Conservation (phyloP, 352 stramenopile genomes). For the Globisporangium rhizosaccharum region DNA sequence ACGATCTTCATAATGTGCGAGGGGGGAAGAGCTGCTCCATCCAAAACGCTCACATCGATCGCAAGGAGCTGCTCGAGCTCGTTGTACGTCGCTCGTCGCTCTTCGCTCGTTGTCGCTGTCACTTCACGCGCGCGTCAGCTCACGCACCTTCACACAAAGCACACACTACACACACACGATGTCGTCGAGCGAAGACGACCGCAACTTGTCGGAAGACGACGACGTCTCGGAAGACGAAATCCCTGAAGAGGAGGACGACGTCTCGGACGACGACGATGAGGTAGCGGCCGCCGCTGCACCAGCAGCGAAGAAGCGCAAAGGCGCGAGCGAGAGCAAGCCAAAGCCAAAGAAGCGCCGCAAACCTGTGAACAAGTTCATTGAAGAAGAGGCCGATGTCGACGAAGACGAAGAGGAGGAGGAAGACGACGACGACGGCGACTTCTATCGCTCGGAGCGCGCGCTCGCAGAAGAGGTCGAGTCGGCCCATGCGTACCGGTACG, state of each 20-base stretch:
- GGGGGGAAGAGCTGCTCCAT: too few relatives aligned
- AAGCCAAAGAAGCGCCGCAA: slow-evolving; percentile 85
- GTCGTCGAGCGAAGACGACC: slow-evolving; percentile 86
- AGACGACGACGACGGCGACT: slow-evolving; percentile 72
- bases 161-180: slow-evolving; percentile 26
- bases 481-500: slow-evolving; percentile 61
- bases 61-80: too few relatives aligned
- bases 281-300: slow-evolving; percentile 9
- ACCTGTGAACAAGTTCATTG: slow-evolving; percentile 87
- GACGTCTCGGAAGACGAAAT: slow-evolving; percentile 17
- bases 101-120: too few relatives aligned
- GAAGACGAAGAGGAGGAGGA: slow-evolving; percentile 86
- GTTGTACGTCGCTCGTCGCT: too few relatives aligned
- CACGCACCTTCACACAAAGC: not conserved
- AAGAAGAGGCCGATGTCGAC: slow-evolving; percentile 84
- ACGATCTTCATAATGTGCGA: too few relatives aligned
- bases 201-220: slow-evolving; percentile 61
- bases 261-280: slow-evolving; percentile 54
- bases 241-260: slow-evolving; percentile 42
- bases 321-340: slow-evolving; percentile 38
- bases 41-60: too few relatives aligned
- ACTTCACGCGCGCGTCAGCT: not conserved
- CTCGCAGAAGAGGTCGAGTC: slow-evolving; percentile 75
- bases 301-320: slow-evolving; percentile 67
- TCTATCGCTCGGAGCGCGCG: slow-evolving; percentile 70